A percentile compares a stretch with the other conserved stretches of the same genome.
These are phyloP conservation scores for Pueraria montana DNA, from an alignment of 306 rosid genomes.

Conservation along the genomic window DNA sequence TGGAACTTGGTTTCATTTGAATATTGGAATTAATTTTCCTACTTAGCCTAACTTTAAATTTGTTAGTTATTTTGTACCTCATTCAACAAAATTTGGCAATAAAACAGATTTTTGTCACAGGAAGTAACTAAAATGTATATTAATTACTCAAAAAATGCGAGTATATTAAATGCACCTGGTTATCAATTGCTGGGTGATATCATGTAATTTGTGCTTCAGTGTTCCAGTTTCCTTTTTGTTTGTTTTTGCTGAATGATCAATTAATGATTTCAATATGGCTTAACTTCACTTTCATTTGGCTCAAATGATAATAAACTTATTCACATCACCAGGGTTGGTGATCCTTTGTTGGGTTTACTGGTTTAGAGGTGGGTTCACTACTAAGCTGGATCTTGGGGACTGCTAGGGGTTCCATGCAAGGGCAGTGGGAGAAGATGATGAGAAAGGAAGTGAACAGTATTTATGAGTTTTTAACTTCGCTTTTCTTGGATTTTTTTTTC, in stretches of 20 bases:
- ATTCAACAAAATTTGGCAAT: conserved; percentile 8
- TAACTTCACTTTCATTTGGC: not conserved
- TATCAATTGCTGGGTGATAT: conserved; percentile 28
- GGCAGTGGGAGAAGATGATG: not conserved
- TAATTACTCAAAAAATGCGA: not conserved
- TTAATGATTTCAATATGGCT: conserved; percentile 13
- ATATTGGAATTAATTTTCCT: conserved; percentile 21
- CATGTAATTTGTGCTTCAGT: conserved; percentile 9
- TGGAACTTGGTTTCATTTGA: not conserved
- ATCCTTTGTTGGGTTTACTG: not conserved
- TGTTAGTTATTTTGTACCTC: conserved; percentile 15
- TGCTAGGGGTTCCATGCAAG: not conserved
- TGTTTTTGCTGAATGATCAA: conserved; percentile 6
- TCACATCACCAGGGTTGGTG: not conserved
- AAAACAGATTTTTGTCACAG: conserved; percentile 5
- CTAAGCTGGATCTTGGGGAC: not conserved
- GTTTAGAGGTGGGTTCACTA: not conserved
- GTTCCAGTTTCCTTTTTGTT: not conserved
- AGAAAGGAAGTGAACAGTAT: not conserved
- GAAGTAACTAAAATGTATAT: not conserved
- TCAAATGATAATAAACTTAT: not conserved
- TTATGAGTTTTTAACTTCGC: not conserved
- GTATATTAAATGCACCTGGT: not conserved
- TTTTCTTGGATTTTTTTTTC: not conserved
- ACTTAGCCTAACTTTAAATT: not conserved